phyloP scores from a whole-genome alignment of 305 asterid species.

The Fraxinus latifolia region DNA sequence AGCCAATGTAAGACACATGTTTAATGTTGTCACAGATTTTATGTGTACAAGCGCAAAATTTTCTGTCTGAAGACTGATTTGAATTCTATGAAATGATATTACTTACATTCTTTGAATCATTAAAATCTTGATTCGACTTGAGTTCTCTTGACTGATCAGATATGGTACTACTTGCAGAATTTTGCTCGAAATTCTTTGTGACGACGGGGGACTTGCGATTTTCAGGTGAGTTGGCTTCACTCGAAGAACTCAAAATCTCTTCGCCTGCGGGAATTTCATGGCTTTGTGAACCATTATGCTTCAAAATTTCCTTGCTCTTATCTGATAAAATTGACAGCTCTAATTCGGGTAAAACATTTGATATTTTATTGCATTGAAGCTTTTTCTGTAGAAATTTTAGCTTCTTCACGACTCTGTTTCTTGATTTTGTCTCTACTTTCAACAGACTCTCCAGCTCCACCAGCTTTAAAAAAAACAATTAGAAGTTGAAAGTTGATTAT shows the following conservation, averaged over 20 bases:
- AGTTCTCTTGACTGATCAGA: conserved; percentile 24
- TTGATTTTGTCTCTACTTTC: conserved; percentile 53
- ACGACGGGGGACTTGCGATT: not conserved
- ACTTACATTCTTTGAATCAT: conserved; percentile 36
- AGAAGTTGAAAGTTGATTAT: not conserved
- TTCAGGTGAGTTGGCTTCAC: not conserved
- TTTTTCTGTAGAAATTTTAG: conserved; percentile 54
- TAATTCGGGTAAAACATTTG: conserved; percentile 11
- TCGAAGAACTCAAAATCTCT: too few species aligned
- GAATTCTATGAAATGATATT: not conserved
- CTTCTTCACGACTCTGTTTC: conserved; percentile 66
- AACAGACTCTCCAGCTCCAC: conserved; percentile 54
- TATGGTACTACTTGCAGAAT: not conserved
- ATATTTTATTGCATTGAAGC: conserved; percentile 48
- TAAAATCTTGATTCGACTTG: conserved; percentile 12
- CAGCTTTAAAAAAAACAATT: conserved; percentile 33
- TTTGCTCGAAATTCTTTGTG: conserved; percentile 14
- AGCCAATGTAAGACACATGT: not conserved
- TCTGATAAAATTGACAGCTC: conserved; percentile 23
- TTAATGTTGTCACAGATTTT: not conserved
- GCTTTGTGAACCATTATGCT: conserved; percentile 17
- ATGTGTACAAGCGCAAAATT: too few species aligned
- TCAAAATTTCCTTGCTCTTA: not conserved
- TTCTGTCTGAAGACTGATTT: not conserved
- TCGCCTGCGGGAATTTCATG: not conserved